phyloP scores from a whole-genome alignment of 1,284 basidiomycete species.

The Moesziomyces parantarcticus region DNA sequence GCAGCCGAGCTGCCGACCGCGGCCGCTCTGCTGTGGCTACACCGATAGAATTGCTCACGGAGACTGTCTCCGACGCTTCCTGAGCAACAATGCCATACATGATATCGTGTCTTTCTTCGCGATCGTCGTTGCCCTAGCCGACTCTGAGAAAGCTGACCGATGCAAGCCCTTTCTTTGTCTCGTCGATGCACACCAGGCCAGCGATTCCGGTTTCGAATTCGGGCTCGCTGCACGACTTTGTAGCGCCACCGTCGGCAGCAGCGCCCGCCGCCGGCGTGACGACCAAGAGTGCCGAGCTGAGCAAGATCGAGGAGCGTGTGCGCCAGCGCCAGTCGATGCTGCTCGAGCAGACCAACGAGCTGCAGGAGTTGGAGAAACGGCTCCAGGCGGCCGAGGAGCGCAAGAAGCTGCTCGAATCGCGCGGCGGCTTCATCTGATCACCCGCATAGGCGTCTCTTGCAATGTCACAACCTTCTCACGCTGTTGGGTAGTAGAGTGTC shows the following conservation, averaged over 20 bases:
- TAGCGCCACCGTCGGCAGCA: slow-evolving; percentile 3
- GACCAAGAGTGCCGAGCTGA: slow-evolving; percentile 23
- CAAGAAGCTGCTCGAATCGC: slow-evolving; percentile 52
- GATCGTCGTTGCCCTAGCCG: no score
- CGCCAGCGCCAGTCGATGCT: slow-evolving; percentile 55
- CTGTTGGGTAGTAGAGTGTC: neutral
- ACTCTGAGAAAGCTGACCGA: neutral
- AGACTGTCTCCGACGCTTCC: neutral
- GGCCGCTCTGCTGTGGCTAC: neutral
- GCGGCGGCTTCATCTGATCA: slow-evolving; percentile 30
- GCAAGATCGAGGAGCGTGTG: slow-evolving; percentile 51
- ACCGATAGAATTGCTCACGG: neutral
- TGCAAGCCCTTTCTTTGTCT: neutral
- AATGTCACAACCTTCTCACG: neutral
- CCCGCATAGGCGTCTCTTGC: no score
- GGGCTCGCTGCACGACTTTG: slow-evolving; percentile 24
- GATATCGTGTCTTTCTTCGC: no score
- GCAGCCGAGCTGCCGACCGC: no score
- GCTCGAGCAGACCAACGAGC: slow-evolving; percentile 53
- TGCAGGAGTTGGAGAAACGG: slow-evolving; percentile 58
- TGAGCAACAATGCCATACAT: neutral
- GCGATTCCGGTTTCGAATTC: slow-evolving; percentile 36
- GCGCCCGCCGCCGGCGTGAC: slow-evolving; percentile 8
- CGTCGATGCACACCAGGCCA: slow-evolving; percentile 7
- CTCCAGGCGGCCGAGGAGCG: slow-evolving; percentile 58